A percentile compares a stretch with the other conserved stretches of the same genome.
These are phyloP conservation scores for Pythium rhizo-oryzae DNA, from an alignment of 352 stramenopile species.

Conservation along the genomic window DNA sequence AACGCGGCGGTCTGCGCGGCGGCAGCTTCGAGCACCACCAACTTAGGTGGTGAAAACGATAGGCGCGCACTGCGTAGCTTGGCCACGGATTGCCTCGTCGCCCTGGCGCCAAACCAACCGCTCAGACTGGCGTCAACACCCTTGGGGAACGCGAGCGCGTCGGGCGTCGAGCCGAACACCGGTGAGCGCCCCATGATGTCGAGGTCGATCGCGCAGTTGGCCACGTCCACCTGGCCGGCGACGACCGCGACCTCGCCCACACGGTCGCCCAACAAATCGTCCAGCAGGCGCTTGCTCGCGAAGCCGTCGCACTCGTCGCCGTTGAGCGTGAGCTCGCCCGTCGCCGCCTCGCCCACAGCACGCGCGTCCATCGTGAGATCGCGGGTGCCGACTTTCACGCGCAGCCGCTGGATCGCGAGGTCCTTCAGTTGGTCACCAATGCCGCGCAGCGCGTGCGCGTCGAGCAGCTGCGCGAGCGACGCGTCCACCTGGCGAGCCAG, in stretches of 20 bases:
- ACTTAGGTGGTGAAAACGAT: slow-evolving; percentile 26
- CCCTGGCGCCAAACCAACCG: slow-evolving; percentile 28
- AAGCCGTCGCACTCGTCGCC: slow-evolving; percentile 23
- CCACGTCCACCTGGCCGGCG: slow-evolving; percentile 7
- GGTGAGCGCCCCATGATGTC: slow-evolving; percentile 23
- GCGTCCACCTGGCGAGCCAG: slow-evolving; percentile 17
- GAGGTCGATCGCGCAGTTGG: slow-evolving; percentile 29
- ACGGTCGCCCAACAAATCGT: slow-evolving; percentile 12
- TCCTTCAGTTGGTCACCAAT: slow-evolving; percentile 11
- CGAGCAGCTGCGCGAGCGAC: slow-evolving; percentile 22
- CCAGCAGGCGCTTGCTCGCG: slow-evolving; percentile 10
- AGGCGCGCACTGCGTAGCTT: slow-evolving; percentile 45
- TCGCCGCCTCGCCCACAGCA: not conserved
- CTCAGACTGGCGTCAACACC: slow-evolving; percentile 46
- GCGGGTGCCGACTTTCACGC: slow-evolving; percentile 29
- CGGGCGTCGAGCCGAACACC: slow-evolving; percentile 7
- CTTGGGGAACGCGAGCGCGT: slow-evolving; percentile 45
- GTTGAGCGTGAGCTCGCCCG: slow-evolving; percentile 28
- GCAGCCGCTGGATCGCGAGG: slow-evolving; percentile 29
- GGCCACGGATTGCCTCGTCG: slow-evolving; percentile 25
- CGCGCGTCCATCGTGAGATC: slow-evolving; percentile 27
- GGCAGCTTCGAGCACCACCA: not conserved
- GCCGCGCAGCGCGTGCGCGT: slow-evolving; percentile 19
- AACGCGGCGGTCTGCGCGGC: not conserved
- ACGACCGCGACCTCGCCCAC: slow-evolving; percentile 17